phyloP scores from a whole-genome alignment of 2,329 filamentous ascomycete species.

The Lachnellula willkommii region DNA sequence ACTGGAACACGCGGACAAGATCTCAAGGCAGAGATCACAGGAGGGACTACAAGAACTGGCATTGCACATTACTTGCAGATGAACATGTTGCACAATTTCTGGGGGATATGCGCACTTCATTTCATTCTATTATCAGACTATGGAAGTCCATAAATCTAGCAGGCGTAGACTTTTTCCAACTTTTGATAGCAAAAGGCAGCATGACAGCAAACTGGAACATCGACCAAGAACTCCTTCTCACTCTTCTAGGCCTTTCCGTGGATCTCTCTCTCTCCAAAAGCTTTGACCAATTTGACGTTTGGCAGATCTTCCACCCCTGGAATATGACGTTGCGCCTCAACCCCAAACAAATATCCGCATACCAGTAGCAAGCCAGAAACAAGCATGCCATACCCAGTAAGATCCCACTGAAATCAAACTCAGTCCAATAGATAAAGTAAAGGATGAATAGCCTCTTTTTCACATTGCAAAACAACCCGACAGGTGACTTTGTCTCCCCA shows the following conservation, averaged over 20 bases:
- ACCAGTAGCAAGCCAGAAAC: neutral
- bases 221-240: neutral
- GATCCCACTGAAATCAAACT: neutral
- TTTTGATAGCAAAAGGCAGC: no score
- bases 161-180: no score
- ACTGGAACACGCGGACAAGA: neutral
- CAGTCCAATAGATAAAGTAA: neutral
- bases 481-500: neutral
- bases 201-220: neutral
- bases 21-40: no score
- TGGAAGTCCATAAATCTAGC: no score
- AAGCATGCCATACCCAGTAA: neutral
- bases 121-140: no score
- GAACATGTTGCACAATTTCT: neutral
- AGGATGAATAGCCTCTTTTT: neutral
- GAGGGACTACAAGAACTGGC: neutral
- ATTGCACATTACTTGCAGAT: neutral
- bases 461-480: neutral
- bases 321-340: slow-evolving; percentile 8
- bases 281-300: neutral
- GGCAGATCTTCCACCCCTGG: neutral
- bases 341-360: neutral
- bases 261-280: neutral
- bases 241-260: neutral
- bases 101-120: no score